A percentile compares a stretch with the other conserved stretches of the same genome.
Conservation (phyloP, 805 yeast genomes). For the Barnettozyma siamensis region DNA sequence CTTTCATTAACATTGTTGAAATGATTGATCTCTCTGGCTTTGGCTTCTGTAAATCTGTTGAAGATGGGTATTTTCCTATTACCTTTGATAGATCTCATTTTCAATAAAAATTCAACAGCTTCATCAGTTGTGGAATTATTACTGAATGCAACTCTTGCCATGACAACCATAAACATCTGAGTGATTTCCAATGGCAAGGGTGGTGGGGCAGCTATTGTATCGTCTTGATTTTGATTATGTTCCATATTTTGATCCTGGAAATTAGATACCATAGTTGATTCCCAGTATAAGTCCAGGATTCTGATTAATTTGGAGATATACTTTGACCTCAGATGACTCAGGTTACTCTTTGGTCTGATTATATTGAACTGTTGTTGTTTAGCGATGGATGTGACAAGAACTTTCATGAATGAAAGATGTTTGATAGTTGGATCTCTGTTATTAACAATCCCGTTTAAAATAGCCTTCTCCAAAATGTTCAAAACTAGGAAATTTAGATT, state of each 20-base stretch:
- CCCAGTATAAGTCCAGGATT: conserved; percentile 23
- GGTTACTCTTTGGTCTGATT: conserved; percentile 20
- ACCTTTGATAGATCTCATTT: conserved; percentile 29
- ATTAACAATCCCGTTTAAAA: conserved; percentile 16
- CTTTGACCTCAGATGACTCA: conserved; percentile 20
- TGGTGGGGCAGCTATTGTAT: conserved; percentile 12
- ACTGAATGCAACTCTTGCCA: conserved; percentile 50
- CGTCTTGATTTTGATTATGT: conserved; percentile 3
- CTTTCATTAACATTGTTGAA: conserved; percentile 20
- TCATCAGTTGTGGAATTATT: conserved; percentile 35
- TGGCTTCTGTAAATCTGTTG: conserved; percentile 39
- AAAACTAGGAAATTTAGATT: conserved; percentile 41
- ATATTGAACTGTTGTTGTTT: conserved; percentile 29
- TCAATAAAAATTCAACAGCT: conserved; percentile 32
- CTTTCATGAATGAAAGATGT: conserved; percentile 21
- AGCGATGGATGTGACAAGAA: conserved; percentile 20
- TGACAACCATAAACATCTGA: conserved; percentile 41
- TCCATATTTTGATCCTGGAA: neutral
- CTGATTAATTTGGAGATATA: conserved; percentile 17
- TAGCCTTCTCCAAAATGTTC: conserved; percentile 41
- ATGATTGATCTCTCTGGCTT: conserved; percentile 36
- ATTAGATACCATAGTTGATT: conserved; percentile 8
- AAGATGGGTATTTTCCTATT: conserved; percentile 27
- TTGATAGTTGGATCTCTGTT: conserved; percentile 19
- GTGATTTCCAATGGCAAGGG: conserved; percentile 28